These are phyloP conservation scores for Eutrema salsugineum DNA, from an alignment of 441 rosid genomes.

Conservation along the genomic window DNA sequence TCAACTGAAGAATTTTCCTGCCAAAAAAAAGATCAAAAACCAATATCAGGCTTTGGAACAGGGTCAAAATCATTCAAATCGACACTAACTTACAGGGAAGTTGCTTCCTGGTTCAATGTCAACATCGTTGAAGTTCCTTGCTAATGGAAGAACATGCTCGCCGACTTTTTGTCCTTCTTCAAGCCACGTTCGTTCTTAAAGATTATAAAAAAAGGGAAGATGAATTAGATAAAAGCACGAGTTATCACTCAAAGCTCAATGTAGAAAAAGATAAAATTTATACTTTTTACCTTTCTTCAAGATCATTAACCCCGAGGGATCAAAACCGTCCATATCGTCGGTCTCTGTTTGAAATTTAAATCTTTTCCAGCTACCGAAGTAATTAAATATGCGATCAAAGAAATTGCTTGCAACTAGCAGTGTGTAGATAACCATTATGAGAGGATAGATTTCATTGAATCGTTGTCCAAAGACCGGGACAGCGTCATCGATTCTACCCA, in stretches of 20 bases:
- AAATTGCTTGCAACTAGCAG: conserved; percentile 92
- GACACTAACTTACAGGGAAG: conserved; percentile 39
- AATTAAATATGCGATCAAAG: conserved; percentile 78
- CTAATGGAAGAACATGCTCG: conserved; percentile 89
- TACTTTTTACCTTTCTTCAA: conserved; percentile 69
- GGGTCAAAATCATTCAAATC: neutral
- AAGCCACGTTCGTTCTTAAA: conserved; percentile 79
- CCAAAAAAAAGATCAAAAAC: neutral
- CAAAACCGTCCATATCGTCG: conserved; percentile 87
- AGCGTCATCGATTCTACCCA: conserved; percentile 87
- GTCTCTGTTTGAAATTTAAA: conserved; percentile 79
- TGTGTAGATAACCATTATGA: conserved; percentile 94
- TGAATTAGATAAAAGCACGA: neutral
- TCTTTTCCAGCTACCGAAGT: conserved; percentile 96
- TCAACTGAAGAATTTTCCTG: conserved; percentile 71
- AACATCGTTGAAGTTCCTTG: conserved; percentile 74
- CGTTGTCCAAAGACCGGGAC: conserved; percentile 81
- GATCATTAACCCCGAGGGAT: conserved; percentile 89
- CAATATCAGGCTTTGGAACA: conserved; percentile 3
- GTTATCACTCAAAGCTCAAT: neutral
- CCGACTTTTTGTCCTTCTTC: conserved; percentile 88
- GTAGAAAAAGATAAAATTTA: neutral
- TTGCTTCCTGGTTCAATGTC: conserved; percentile 64
- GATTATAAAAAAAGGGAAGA: neutral
- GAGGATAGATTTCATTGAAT: conserved; percentile 93